Percentiles rank a stretch among this genome's conserved stretches.
Evolutionary conservation across 805 yeast species (phyloP).

Genomic region (Starmerella davenportii): DNA sequence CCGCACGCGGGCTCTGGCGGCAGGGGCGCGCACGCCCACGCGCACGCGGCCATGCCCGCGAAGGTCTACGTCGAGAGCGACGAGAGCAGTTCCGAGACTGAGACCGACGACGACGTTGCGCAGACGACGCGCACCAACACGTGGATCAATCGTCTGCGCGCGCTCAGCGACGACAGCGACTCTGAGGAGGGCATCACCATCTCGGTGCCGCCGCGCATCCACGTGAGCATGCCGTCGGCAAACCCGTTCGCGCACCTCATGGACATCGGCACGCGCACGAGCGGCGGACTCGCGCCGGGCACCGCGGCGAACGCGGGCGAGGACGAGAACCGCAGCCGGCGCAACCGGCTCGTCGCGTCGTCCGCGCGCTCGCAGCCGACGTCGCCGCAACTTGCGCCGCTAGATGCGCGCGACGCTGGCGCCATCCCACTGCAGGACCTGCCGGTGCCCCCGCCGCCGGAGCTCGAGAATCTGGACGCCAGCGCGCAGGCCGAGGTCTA

Average conservation of each 20-base stretch:
- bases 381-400: conserved; percentile 3
- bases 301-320: conserved; percentile 16
- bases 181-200: conserved; percentile 2
- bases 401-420: conserved; percentile 4
- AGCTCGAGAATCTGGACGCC: neutral
- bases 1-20: too few relatives aligned
- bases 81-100: neutral
- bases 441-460: neutral
- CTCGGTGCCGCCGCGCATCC: neutral
- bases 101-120: conserved; percentile 1
- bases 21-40: neutral
- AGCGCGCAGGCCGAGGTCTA: conserved; percentile 1
- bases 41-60: neutral
- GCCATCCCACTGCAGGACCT: conserved; percentile 9
- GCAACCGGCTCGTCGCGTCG: conserved; percentile 10
- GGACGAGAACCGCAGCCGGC: conserved; percentile 14
- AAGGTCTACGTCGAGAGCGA: neutral
- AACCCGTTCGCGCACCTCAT: conserved; percentile 12
- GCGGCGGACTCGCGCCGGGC: conserved; percentile 24
- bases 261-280: conserved; percentile 18
- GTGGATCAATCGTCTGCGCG: conserved; percentile 13
- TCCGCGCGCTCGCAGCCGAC: conserved; percentile 7
- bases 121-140: conserved; percentile 15
- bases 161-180: conserved; percentile 4
- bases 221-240: neutral